Evolutionary conservation across 1,284 basidiomycete genomes (phyloP).

Genomic region (Pseudozyma hubeiensis): DNA sequence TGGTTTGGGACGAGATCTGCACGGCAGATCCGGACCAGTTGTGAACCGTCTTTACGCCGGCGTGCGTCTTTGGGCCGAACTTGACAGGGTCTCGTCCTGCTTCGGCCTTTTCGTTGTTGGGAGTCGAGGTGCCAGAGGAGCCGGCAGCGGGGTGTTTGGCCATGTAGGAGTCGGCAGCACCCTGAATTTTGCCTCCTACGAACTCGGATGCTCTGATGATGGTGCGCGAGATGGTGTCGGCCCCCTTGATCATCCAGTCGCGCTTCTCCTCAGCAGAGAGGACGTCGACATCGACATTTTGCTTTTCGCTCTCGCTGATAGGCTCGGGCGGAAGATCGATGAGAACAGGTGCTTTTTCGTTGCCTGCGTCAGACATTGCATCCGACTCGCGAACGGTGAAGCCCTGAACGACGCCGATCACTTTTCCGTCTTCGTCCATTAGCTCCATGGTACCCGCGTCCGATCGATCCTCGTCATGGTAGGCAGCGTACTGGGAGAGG

Average conservation of each 20-base stretch:
- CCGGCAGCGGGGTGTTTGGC: slow-evolving; percentile 34
- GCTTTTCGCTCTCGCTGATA: slow-evolving; percentile 19
- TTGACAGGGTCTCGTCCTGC: slow-evolving; percentile 29
- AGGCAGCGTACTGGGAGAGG: slow-evolving; percentile 56
- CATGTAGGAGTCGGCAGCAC: slow-evolving; percentile 55
- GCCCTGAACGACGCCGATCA: slow-evolving; percentile 49
- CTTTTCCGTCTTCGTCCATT: slow-evolving; percentile 56
- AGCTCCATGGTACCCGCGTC: slow-evolving; percentile 53
- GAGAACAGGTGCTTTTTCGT: slow-evolving; percentile 57
- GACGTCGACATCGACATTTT: slow-evolving; percentile 38
- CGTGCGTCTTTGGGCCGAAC: slow-evolving; percentile 32
- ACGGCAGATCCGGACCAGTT: slow-evolving; percentile 48
- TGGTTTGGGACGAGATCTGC: slow-evolving; percentile 56
- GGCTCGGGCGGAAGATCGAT: slow-evolving; percentile 53
- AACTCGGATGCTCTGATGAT: slow-evolving; percentile 62
- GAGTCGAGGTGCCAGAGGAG: slow-evolving; percentile 23
- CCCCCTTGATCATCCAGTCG: slow-evolving; percentile 57
- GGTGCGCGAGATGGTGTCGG: slow-evolving; percentile 59
- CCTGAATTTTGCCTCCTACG: slow-evolving; percentile 52
- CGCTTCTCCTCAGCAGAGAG: slow-evolving; percentile 36
- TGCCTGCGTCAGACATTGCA: slow-evolving; percentile 44
- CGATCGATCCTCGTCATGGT: slow-evolving; percentile 39
- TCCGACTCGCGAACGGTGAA: slow-evolving; percentile 45
- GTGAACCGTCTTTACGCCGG: slow-evolving; percentile 29
- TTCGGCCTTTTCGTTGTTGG: slow-evolving; percentile 28